Evolutionary conservation across 805 yeast genomes (phyloP).

Genomic region (Sugiyamaella valdiviana): DNA sequence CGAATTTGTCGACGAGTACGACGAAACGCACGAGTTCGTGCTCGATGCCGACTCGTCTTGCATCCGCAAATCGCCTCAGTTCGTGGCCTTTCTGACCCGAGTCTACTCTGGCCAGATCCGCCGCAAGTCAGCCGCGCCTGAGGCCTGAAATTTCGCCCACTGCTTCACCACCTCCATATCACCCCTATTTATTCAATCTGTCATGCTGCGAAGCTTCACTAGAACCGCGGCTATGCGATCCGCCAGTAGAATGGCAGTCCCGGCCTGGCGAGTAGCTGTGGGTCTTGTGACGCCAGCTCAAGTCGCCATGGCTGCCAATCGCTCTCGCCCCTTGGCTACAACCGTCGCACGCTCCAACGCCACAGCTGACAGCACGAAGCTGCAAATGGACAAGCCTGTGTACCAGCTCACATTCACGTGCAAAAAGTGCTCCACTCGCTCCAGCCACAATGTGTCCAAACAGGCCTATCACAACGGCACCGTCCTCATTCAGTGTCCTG

Average conservation of each 20-base stretch:
- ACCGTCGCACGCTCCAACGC: no score
- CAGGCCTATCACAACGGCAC: conserved; percentile 87
- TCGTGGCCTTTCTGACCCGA: no score
- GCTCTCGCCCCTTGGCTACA: no score
- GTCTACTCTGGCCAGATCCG: no score
- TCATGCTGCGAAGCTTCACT: neutral
- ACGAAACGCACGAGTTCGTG: no score
- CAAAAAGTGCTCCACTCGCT: conserved; percentile 74
- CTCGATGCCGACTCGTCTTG: no score
- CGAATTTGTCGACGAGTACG: no score
- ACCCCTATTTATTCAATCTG: neutral
- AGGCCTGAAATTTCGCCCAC: neutral
- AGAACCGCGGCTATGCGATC: neutral
- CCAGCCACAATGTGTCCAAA: conserved; percentile 85
- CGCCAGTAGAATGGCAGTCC: neutral
- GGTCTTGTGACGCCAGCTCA: no score
- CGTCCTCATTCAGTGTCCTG: conserved; percentile 85
- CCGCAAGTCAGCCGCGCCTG: neutral
- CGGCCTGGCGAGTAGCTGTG: neutral
- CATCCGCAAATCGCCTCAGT: no score
- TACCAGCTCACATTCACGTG: conserved; percentile 89
- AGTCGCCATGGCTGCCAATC: no score
- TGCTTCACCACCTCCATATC: neutral
- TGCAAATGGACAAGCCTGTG: conserved; percentile 47
- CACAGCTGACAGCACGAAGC: neutral